These are phyloP conservation scores for Dalechampia spathulata DNA, from an alignment of 441 rosid genomes.

Conservation along the genomic window DNA sequence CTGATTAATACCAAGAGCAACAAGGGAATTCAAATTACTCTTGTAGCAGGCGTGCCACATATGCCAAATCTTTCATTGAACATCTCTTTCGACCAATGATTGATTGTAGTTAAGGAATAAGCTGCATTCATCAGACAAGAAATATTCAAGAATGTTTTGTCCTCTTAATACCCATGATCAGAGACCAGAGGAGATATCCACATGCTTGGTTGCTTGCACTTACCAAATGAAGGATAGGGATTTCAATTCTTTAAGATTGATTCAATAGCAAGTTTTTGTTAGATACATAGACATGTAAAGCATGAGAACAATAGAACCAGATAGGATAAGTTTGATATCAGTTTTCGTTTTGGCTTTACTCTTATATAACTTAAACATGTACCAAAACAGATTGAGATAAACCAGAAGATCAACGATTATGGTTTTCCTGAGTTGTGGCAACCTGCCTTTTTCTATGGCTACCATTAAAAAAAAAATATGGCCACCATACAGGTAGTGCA, in stretches of 20 bases:
- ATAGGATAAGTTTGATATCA: no score
- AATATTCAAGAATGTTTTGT: conserved; percentile 62
- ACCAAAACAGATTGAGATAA: no score
- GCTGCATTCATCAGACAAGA: conserved; percentile 96
- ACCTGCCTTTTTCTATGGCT: no score
- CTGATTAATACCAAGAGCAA: conserved; percentile 96
- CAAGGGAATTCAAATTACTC: conserved; percentile 95
- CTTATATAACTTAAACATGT: no score
- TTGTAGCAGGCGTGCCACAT: conserved; percentile 84
- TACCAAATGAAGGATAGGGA: conserved; percentile 10
- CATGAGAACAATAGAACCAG: background rate
- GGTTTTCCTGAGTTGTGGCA: no score
- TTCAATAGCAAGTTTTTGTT: background rate
- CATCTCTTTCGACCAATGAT: conserved; percentile 89
- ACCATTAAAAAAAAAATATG: no score
- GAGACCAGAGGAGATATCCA: conserved; percentile 30
- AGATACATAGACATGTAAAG: background rate
- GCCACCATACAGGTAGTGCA: no score
- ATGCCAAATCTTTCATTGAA: conserved; percentile 88
- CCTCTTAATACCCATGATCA: conserved; percentile 34
- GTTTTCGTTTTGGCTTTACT: no score
- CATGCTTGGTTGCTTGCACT: conserved; percentile 13
- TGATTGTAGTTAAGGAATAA: conserved; percentile 71
- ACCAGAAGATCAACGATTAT: no score
- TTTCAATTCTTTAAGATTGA: conserved; percentile 9